phyloP scores from a whole-genome alignment of 192 early-diverging fungal species.

The Umbelopsis sp. region DNA sequence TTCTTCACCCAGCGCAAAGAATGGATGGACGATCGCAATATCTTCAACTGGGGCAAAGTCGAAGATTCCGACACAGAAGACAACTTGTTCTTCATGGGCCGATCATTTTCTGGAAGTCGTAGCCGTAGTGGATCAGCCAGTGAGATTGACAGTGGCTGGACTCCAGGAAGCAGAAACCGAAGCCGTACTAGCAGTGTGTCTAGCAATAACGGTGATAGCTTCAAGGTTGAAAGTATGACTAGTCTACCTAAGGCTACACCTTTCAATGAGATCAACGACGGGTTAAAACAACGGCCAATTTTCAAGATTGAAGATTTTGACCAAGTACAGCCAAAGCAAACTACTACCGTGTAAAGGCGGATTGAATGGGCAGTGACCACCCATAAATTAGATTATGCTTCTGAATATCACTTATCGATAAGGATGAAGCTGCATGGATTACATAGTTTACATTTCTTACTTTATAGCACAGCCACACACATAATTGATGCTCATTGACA shows the following conservation, averaged over 20 bases:
- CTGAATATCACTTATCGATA: no score
- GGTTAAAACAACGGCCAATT: slow-evolving; percentile 4
- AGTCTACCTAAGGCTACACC: slow-evolving; percentile 5
- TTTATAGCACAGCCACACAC: no score
- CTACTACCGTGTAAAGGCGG: background rate
- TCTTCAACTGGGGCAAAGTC: slow-evolving; percentile 57
- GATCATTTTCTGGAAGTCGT: slow-evolving; percentile 43
- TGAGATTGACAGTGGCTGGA: slow-evolving; percentile 25
- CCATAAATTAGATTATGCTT: background rate
- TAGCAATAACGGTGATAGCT: slow-evolving; percentile 40
- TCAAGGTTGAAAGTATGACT: slow-evolving; percentile 56
- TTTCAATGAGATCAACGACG: background rate
- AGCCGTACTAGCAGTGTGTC: slow-evolving; percentile 51
- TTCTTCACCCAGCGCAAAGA: slow-evolving; percentile 48
- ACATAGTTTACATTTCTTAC: no score
- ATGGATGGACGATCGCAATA: slow-evolving; percentile 55
- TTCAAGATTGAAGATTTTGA: slow-evolving; percentile 34
- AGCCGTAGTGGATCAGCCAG: slow-evolving; percentile 39
- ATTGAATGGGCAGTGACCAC: no score
- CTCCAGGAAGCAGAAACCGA: slow-evolving; percentile 39
- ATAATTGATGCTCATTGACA: no score
- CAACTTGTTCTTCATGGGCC: slow-evolving; percentile 55
- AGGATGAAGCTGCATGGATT: no score
- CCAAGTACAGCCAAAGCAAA: slow-evolving; percentile 7
- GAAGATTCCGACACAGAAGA: slow-evolving; percentile 59